phyloP scores from a whole-genome alignment of 495 filamentous ascomycete genomes.

The Glarea lozoyensis region DNA sequence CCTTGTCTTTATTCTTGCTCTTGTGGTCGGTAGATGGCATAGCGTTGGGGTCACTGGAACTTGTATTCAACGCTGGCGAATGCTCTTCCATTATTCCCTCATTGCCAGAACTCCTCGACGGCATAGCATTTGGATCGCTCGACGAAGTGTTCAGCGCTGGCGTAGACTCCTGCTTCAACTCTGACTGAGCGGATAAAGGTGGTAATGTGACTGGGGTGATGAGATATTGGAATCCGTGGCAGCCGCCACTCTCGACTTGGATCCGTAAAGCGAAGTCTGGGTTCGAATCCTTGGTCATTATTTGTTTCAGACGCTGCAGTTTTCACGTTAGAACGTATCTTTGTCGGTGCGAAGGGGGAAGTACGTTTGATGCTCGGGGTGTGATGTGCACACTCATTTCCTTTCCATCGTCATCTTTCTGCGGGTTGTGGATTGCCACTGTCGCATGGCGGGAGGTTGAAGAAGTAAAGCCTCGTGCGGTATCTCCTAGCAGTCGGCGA shows the following conservation, averaged over 20 bases:
- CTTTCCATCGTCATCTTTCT: conserved; percentile 69
- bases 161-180: conserved; percentile 4
- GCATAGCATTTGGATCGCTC: conserved; percentile 8
- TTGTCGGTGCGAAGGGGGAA: conserved; percentile 18
- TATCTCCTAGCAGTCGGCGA: neutral
- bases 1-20: neutral
- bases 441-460: conserved; percentile 6
- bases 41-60: conserved; percentile 8
- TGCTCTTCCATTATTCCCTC: neutral
- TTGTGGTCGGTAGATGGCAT: neutral
- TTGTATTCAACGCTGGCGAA: conserved; percentile 1
- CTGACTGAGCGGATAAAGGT: conserved; percentile 3
- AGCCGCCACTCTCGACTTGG: conserved; percentile 84
- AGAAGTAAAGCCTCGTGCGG: conserved; percentile 6
- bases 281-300: conserved; percentile 65
- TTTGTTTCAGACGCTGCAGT: conserved; percentile 52
- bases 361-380: conserved; percentile 67
- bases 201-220: conserved; percentile 70
- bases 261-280: conserved; percentile 79
- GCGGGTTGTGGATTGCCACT: conserved; percentile 44
- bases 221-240: conserved; percentile 96
- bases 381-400: conserved; percentile 75
- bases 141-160: conserved; percentile 12
- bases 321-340: neutral
- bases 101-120: neutral